A percentile compares a stretch with the other conserved stretches of the same genome.
phyloP scores from a whole-genome alignment of 1,139 yeast species.

The Geotrichum phurueaensis region DNA sequence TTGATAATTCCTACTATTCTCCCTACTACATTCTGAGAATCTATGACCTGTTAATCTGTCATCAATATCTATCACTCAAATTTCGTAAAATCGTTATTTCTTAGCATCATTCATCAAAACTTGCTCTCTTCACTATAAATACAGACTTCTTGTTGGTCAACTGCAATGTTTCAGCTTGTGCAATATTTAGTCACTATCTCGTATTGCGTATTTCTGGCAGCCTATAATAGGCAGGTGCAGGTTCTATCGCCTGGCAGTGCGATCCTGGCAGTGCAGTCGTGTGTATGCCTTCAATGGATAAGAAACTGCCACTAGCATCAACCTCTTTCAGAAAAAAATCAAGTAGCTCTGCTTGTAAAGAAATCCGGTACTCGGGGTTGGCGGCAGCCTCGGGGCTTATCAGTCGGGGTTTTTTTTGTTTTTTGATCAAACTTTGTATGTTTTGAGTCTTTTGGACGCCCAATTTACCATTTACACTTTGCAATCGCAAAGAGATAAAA shows the following conservation, averaged over 20 bases:
- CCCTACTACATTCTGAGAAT: no score
- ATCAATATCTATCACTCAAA: no score
- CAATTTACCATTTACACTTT: not conserved
- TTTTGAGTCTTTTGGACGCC: not conserved
- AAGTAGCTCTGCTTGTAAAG: not conserved
- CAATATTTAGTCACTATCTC: no score
- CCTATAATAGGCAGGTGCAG: not conserved
- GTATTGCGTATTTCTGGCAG: not conserved
- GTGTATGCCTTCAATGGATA: not conserved
- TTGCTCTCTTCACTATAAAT: no score
- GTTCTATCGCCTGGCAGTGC: not conserved
- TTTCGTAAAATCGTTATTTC: no score
- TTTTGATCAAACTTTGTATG: not conserved
- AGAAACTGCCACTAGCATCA: not conserved
- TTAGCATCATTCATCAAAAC: no score
- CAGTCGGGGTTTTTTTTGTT: not conserved
- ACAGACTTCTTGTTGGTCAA: no score
- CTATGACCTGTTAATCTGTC: no score
- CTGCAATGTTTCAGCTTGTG: no score
- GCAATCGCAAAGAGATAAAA: not conserved
- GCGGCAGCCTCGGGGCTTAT: not conserved
- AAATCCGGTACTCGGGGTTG: not conserved
- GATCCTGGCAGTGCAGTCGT: not conserved
- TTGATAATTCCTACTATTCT: no score
- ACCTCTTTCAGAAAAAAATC: no score